Evolutionary conservation across 2,329 filamentous ascomycete species (phyloP), one percentile per base, ranked within the genome.

Genomic region (Drechslerella coelobrocha): DNA sequence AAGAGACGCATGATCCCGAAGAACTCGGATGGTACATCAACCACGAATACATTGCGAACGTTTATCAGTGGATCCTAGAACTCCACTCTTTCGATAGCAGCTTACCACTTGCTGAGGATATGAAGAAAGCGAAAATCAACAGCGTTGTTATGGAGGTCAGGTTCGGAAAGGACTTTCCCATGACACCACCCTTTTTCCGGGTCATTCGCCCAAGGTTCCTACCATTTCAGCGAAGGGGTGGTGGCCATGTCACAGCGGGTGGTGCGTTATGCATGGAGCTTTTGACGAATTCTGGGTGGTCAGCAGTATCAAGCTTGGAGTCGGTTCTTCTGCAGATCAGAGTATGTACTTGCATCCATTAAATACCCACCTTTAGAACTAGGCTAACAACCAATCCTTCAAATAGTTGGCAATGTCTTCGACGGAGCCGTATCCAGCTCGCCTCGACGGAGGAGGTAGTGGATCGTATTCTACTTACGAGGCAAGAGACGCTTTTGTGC

Each of bases 51-150:
- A 81, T 92, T 34, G 84, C 81, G 19, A 95, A 92, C 75, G 83
- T 92, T 72, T 96, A 94, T 76, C 91, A 95, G 76, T 96, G 92
- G 92, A 91, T 96, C 66, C 86, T 95, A 5, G 90, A 96, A 78
- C 81, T 97, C 0, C 92, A 96, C 78, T 91, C 88, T 47, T 96
- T 96, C 76, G 88, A 92, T 23, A 73, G 80, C 0, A 78, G 80
- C 1, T 81, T 94, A 0, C 90, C 89, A 0, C 81, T 97, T 0
- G 87, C 89, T 0, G 77, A 84, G 56, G 92, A 96, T 76, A 91
- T 96, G 86, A 86, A 87, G 77, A 76, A 78, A 1, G 81, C 81
- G 0, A 82, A 81, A 0, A 74, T 89, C 65, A 84, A 82, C 21
- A 92, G 89, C 76, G 81, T 96, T 43, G 86, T 96, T 0, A 79